Conservation (phyloP, 108 stramenopile genomes). For the Fragilaria crotonensis region DNA sequence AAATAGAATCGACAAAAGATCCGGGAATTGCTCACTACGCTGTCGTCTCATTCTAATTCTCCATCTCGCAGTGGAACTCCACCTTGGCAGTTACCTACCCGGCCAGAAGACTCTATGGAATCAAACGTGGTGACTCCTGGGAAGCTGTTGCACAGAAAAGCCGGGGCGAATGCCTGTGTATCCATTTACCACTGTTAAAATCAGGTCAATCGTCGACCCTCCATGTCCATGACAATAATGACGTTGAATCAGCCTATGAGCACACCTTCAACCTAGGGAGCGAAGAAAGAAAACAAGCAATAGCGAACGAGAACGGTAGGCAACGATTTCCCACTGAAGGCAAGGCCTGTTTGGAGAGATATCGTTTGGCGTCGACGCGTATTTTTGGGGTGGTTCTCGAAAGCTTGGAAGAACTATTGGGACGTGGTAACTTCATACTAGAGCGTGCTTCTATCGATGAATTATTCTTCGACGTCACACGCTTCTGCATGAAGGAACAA, state of each 20-base stretch:
- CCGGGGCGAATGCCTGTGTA: conserved; percentile 28
- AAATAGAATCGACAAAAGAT: no score
- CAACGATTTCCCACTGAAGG: conserved; percentile 57
- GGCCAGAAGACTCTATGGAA: conserved; percentile 47
- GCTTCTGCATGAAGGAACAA: conserved; percentile 26
- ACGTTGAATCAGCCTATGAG: conserved; percentile 33
- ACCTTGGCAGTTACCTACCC: conserved; percentile 82
- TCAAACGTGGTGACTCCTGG: conserved; percentile 70
- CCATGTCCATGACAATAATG: conserved; percentile 1
- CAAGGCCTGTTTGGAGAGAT: conserved; percentile 81
- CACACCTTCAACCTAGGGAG: conserved; percentile 39
- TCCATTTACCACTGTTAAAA: conserved; percentile 41
- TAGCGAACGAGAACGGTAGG: conserved; percentile 38
- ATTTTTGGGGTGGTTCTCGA: conserved; percentile 70
- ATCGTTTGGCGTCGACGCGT: conserved; percentile 62
- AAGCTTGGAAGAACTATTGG: conserved; percentile 13
- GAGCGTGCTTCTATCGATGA: conserved; percentile 85
- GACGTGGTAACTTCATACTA: conserved; percentile 44
- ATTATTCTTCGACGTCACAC: conserved; percentile 77
- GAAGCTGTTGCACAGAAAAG: conserved; percentile 48
- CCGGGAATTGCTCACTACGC: no score
- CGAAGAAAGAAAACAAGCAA: conserved; percentile 36
- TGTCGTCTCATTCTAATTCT: no score
- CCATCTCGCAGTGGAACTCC: conserved; percentile 73
- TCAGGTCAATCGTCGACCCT: neutral